Conservation (phyloP, 345 rosid genomes). For the Excoecaria cochinchinensis region DNA sequence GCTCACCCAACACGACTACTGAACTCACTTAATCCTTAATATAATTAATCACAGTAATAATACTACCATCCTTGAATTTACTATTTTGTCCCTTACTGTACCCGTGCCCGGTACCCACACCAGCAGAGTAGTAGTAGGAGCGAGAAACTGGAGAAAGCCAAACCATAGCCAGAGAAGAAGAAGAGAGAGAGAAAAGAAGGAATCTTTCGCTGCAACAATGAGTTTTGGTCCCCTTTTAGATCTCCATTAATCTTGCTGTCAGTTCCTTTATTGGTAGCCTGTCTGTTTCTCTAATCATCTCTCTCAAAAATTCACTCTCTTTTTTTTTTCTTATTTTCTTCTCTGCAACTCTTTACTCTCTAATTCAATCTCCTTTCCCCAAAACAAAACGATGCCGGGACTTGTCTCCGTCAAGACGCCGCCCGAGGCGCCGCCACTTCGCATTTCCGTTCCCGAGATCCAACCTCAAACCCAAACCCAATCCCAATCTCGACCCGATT, state of each 20-base stretch:
- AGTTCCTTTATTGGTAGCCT: conserved; percentile 1
- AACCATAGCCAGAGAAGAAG: background rate
- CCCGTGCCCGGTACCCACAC: background rate
- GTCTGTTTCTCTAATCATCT: conserved; percentile 5
- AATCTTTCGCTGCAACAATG: conserved; percentile 3
- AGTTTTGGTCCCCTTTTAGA: conserved; percentile 4
- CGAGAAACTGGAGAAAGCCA: background rate
- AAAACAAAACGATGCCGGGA: conserved; percentile 67
- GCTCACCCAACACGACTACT: too few species aligned
- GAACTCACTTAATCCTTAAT: background rate
- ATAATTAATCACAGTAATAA: too few species aligned
- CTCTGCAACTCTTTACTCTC: too few species aligned
- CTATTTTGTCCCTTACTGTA: background rate
- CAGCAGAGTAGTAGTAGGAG: background rate
- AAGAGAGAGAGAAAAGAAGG: background rate
- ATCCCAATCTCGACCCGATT: conserved; percentile 40
- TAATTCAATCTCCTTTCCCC: background rate
- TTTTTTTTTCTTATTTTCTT: background rate
- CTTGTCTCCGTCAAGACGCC: conserved; percentile 84
- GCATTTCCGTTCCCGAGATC: conserved; percentile 63
- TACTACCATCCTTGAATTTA: background rate
- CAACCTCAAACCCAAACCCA: conserved; percentile 33
- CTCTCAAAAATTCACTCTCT: background rate
- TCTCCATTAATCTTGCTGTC: conserved; percentile 8
- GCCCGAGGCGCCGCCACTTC: conserved; percentile 64